A percentile compares a stretch with the other conserved stretches of the same genome.
phyloP scores from a whole-genome alignment of 2,329 filamentous ascomycete genomes.

The Huntiella decipiens region DNA sequence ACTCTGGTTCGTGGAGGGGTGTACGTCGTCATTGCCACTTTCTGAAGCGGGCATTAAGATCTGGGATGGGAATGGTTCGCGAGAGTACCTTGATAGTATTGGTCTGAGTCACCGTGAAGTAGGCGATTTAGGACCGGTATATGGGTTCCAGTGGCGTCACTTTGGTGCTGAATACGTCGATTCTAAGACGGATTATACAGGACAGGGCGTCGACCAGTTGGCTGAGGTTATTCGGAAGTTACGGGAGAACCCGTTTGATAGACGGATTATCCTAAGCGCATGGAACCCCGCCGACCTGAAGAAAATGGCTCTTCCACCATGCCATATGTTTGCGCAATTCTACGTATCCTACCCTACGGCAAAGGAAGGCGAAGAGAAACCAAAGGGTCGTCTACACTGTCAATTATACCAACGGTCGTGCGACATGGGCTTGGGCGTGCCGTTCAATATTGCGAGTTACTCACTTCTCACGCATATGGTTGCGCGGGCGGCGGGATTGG shows the following conservation, averaged over 20 bases:
- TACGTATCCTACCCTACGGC: conserved; percentile 57
- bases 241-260: conserved; percentile 65
- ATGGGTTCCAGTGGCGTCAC: conserved; percentile 97
- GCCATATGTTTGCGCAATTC: conserved; percentile 96
- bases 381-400: conserved; percentile 58
- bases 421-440: conserved; percentile 93
- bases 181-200: conserved; percentile 61
- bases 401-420: conserved; percentile 85
- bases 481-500: conserved; percentile 65
- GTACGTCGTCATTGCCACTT: conserved; percentile 61
- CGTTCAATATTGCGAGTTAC: conserved; percentile 95
- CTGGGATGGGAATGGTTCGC: conserved; percentile 93
- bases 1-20: conserved; percentile 83
- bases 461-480: conserved; percentile 90
- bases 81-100: conserved; percentile 71
- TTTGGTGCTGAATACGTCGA: conserved; percentile 85
- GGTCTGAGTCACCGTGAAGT: conserved; percentile 65
- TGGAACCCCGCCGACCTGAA: conserved; percentile 82
- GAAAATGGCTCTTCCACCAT: conserved; percentile 83
- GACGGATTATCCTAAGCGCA: conserved; percentile 73
- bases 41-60: conserved; percentile 75
- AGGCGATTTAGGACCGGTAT: conserved; percentile 86
- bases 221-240: conserved; percentile 80
- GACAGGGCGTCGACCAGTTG: conserved; percentile 82
- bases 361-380: conserved; percentile 24